Base-by-base conservation (phyloP, 116 monocot species). In the Cymodocea nodosa region DNA sequence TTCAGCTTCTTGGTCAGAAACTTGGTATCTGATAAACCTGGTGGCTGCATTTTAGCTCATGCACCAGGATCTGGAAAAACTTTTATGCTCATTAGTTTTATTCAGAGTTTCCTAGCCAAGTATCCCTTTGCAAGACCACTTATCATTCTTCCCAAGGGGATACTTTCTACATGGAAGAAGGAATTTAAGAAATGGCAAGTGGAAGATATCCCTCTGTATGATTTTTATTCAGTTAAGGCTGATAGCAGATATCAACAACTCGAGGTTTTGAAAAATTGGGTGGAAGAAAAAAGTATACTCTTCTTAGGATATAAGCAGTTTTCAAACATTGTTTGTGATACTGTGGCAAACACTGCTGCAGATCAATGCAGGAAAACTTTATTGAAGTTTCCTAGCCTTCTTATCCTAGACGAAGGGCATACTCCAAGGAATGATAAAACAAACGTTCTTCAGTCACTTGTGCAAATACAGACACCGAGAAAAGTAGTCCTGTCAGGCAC, bases 401-500 rank as follows among this genome's bases (percentile, higher is more conserved):
- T 97, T 20, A 91, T 97, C 62, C 68, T 97, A 22, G 97, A 97
- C 76, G 97, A 97, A 80, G 97, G 97, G 1, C 91, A 97, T 68
- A 94, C 84, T 8, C 84, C 89, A 20, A 77, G 94, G 59, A 94
- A 86, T 76, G 82, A 84, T 64, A 73, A 80, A 53, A 98, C 97
- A 0, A 69, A 88, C 56, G 68, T 98, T 10, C 76, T 91, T 17
- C 72, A 56, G 20, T 82, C 97, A n/a, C 83, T 98, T 44, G 68
- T 77, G 10, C 86, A 82, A 67, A 79, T 98, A 35, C 63, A 84
- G 59, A 98, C 97, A 0, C 81, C 74, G 62, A 69, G 88, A 10
- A 98, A 91, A 68, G 97, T 98, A 9, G 86, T 98, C 1, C 97
- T 98, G 15, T 98, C 97, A 17, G 91, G 97, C 4, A 97, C 97